Percentiles rank a stretch among this genome's conserved stretches.
Evolutionary conservation across 129 eudicot species (phyloP).

Genomic region (Flaveria linearis): DNA sequence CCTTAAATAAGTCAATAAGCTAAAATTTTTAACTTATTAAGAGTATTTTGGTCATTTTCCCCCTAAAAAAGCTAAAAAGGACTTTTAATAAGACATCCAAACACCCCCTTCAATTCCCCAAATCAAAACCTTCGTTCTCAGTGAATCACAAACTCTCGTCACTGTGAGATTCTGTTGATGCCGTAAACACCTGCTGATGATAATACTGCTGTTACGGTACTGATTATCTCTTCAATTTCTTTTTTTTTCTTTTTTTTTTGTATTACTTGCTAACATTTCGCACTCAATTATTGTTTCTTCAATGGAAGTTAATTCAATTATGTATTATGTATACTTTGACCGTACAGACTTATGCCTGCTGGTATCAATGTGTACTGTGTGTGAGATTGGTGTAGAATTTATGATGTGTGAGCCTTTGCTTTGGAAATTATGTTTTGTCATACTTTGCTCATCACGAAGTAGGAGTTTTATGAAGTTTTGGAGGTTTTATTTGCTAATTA

Average conservation of each 20-base stretch:
- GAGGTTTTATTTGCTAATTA: background rate
- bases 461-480: background rate
- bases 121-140: conserved; percentile 1
- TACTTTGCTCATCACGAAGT: conserved; percentile 1
- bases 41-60: no score
- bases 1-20: no score
- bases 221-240: conserved; percentile 5
- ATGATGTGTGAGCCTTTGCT: background rate
- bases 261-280: background rate
- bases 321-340: background rate
- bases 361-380: background rate
- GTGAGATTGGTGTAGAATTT: background rate
- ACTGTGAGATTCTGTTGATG: conserved; percentile 13
- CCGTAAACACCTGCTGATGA: conserved; percentile 19
- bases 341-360: background rate
- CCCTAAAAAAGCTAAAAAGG: no score
- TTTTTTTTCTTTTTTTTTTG: background rate
- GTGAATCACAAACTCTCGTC: background rate
- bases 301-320: background rate
- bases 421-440: background rate
- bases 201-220: conserved; percentile 8
- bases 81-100: no score
- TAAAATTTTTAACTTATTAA: no score
- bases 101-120: background rate
- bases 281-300: conserved; percentile 15